Percentiles rank a stretch among this genome's conserved stretches.
Conservation (phyloP, 75 land plant genomes). For the Gnetum montanum region DNA sequence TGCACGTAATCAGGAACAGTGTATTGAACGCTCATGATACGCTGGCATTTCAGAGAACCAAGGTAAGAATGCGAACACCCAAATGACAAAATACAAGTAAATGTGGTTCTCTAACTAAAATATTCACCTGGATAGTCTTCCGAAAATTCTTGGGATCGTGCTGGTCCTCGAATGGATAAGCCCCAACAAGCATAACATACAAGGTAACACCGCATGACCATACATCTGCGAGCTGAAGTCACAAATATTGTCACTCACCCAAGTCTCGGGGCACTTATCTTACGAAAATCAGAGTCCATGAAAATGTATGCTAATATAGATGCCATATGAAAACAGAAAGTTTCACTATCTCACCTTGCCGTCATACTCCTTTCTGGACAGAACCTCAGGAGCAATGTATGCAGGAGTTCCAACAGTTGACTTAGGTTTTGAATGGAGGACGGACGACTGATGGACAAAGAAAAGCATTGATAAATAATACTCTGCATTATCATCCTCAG, state of each 20-base stretch:
- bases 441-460: slow-evolving; percentile 28
- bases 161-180: slow-evolving; percentile 50
- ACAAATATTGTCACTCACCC: not conserved
- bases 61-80: too few relatives aligned
- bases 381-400: slow-evolving; percentile 61
- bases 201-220: slow-evolving; percentile 50
- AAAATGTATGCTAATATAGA: too few relatives aligned
- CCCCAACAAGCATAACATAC: slow-evolving; percentile 41
- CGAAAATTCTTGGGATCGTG: slow-evolving; percentile 43
- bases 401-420: slow-evolving; percentile 71
- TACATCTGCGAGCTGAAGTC: slow-evolving; percentile 46
- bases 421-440: slow-evolving; percentile 55
- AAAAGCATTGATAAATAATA: too few relatives aligned
- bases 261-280: not conserved
- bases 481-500: too few relatives aligned
- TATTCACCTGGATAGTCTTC: slow-evolving; percentile 28
- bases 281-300: too few relatives aligned
- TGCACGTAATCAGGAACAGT: slow-evolving; percentile 54
- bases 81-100: not conserved
- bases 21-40: slow-evolving; percentile 57
- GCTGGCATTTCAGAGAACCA: slow-evolving; percentile 22
- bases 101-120: not conserved
- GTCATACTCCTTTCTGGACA: slow-evolving; percentile 54
- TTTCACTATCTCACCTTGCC: slow-evolving; percentile 38
- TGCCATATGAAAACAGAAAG: too few relatives aligned